These are phyloP conservation scores for Mucor irregularis DNA, from an alignment of 371 early-diverging fungal genomes.

Conservation along the genomic window DNA sequence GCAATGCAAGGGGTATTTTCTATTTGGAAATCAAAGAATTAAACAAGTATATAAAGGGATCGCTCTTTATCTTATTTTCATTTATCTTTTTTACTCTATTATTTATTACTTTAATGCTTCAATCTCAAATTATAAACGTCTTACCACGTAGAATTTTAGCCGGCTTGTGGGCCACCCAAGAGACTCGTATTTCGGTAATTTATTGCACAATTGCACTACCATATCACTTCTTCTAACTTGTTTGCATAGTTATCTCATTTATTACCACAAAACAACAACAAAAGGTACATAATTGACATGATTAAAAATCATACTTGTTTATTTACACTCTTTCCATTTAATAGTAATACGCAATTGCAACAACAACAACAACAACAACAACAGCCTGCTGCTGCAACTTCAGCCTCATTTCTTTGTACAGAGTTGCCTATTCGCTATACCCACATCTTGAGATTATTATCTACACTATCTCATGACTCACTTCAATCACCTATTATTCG, in stretches of 20 bases:
- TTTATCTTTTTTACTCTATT: conserved; percentile 6
- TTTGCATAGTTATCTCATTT: conserved; percentile 21
- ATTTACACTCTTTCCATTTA: neutral
- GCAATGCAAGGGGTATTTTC: conserved; percentile 19
- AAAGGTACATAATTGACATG: conserved; percentile 5
- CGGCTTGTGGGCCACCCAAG: conserved; percentile 39
- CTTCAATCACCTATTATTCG: conserved; percentile 36
- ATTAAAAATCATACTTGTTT: neutral
- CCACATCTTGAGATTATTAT: conserved; percentile 58
- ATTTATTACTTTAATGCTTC: conserved; percentile 27
- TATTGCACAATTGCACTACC: too few species aligned
- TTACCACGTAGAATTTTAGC: conserved; percentile 40
- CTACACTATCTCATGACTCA: conserved; percentile 38
- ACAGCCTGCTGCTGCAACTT: conserved; percentile 37
- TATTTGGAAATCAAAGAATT: conserved; percentile 18
- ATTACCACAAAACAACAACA: neutral
- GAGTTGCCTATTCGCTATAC: conserved; percentile 73
- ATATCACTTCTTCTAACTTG: neutral
- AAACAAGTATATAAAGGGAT: conserved; percentile 8
- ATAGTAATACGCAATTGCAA: neutral
- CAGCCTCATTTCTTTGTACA: conserved; percentile 64
- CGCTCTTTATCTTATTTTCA: neutral
- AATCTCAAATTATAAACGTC: conserved; percentile 44
- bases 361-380: too few species aligned
- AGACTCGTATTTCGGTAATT: conserved; percentile 43